Conservation (phyloP, 2,329 filamentous ascomycete genomes). For the Aspergillus sp. region DNA sequence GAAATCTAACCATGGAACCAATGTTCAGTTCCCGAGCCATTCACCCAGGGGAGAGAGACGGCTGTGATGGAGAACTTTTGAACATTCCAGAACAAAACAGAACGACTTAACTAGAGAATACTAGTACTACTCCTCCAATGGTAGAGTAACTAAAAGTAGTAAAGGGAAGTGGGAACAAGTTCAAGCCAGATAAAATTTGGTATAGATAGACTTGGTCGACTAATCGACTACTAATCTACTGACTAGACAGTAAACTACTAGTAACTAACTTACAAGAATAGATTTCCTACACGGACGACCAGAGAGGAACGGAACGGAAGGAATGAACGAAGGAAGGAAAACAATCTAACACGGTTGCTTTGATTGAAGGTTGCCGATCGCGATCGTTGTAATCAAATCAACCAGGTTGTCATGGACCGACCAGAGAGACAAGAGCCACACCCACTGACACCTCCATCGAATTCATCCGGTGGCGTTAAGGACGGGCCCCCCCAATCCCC, state of each 20-base stretch:
- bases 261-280: no score
- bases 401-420: constrained; percentile 1
- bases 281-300: no score
- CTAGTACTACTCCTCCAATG: no score
- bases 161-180: not conserved
- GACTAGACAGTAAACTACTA: no score
- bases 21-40: not conserved
- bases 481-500: not conserved
- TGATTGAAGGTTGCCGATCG: constrained; percentile 33
- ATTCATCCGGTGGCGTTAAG: not conserved
- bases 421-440: not conserved
- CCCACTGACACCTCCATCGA: not conserved
- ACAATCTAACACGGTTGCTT: constrained; percentile 23
- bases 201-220: no score
- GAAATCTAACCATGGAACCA: not conserved
- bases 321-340: no score
- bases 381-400: constrained; percentile 26
- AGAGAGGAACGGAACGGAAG: no score
- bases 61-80: not conserved
- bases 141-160: not conserved
- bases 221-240: no score
- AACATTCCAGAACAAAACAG: constrained; percentile 2
- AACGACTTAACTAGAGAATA: not conserved
- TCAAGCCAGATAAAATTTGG: not conserved
- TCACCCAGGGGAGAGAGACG: not conserved